phyloP scores from a whole-genome alignment of 2,329 filamentous ascomycete genomes.

The Phialocephala sp. region DNA sequence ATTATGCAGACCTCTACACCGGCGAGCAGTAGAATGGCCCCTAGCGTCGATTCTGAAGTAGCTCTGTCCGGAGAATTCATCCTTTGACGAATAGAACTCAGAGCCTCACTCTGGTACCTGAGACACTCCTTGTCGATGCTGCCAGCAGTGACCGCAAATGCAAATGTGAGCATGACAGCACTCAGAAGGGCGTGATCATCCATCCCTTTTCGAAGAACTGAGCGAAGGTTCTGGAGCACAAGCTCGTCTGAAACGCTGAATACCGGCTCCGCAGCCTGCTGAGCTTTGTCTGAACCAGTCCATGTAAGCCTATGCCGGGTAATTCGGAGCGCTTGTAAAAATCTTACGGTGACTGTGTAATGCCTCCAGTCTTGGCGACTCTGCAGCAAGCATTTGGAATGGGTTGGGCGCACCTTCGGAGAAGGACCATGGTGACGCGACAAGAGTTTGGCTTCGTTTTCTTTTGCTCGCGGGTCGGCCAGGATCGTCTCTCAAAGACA shows the following conservation, averaged over 20 bases:
- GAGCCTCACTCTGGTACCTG: constrained; percentile 44
- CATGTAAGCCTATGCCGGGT: neutral
- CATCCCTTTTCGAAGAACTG: constrained; percentile 43
- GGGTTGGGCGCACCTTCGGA: neutral
- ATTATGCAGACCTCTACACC: constrained; percentile 47
- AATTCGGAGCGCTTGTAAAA: neutral
- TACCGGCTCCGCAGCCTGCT: neutral
- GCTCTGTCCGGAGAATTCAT: constrained; percentile 41
- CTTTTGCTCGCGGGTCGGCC: neutral
- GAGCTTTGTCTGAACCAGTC: neutral
- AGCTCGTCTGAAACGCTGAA: neutral
- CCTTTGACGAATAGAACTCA: constrained; percentile 45
- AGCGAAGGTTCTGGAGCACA: neutral
- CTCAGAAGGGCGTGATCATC: constrained; percentile 47
- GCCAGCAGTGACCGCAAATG: constrained; percentile 41
- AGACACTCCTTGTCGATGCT: constrained; percentile 45
- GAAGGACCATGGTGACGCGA: neutral
- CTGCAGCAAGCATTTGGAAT: too few species aligned
- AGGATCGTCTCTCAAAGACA: neutral
- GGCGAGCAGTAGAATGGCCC: constrained; percentile 50
- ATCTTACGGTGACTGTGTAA: neutral
- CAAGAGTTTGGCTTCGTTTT: neutral
- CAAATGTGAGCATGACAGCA: constrained; percentile 49
- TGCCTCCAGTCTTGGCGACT: neutral
- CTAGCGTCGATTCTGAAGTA: constrained; percentile 47